Percentiles rank a stretch among this genome's conserved stretches.
These are phyloP conservation scores for Thermothelomyces thermophilus DNA, from an alignment of 2,329 filamentous ascomycete genomes.

Conservation along the genomic window DNA sequence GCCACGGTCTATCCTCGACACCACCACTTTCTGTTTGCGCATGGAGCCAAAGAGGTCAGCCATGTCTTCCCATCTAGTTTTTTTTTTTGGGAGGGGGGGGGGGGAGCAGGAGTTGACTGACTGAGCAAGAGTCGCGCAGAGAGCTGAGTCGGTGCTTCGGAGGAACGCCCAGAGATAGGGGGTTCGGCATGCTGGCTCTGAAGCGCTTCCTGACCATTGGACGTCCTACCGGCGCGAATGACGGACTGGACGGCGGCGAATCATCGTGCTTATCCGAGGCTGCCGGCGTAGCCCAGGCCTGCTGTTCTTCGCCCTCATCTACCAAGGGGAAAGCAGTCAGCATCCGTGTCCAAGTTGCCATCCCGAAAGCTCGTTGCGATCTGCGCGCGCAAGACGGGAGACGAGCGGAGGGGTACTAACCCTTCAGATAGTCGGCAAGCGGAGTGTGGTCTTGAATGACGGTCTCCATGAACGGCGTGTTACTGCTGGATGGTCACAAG, in stretches of 20 bases:
- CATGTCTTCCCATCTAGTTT: not conserved
- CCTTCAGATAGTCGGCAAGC: slow-evolving; percentile 83
- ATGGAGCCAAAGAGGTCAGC: slow-evolving; percentile 15
- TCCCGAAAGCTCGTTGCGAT: not conserved
- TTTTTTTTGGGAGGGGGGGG: not conserved
- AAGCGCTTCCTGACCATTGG: slow-evolving; percentile 49
- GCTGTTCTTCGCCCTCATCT: slow-evolving; percentile 46
- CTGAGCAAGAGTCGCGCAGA: slow-evolving; percentile 46
- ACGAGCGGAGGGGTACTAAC: slow-evolving; percentile 41
- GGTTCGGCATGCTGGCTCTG: slow-evolving; percentile 40
- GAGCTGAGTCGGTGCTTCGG: slow-evolving; percentile 35
- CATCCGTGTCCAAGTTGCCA: slow-evolving; percentile 6
- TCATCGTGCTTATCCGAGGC: slow-evolving; percentile 30
- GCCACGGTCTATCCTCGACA: slow-evolving; percentile 63
- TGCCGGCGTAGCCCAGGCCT: slow-evolving; percentile 41
- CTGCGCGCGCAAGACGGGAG: slow-evolving; percentile 10
- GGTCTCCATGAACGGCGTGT: slow-evolving; percentile 63
- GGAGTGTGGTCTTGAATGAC: slow-evolving; percentile 82
- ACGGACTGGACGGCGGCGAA: slow-evolving; percentile 43
- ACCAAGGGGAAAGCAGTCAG: slow-evolving; percentile 20
- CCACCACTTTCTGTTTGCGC: slow-evolving; percentile 55
- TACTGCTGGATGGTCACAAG: slow-evolving; percentile 14
- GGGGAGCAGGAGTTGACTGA: slow-evolving; percentile 29
- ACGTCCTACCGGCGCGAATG: slow-evolving; percentile 51
- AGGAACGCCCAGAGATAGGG: slow-evolving; percentile 38